Evolutionary conservation across 148 eudicot genomes (phyloP).

Genomic region (Salicornia ramosissima): DNA sequence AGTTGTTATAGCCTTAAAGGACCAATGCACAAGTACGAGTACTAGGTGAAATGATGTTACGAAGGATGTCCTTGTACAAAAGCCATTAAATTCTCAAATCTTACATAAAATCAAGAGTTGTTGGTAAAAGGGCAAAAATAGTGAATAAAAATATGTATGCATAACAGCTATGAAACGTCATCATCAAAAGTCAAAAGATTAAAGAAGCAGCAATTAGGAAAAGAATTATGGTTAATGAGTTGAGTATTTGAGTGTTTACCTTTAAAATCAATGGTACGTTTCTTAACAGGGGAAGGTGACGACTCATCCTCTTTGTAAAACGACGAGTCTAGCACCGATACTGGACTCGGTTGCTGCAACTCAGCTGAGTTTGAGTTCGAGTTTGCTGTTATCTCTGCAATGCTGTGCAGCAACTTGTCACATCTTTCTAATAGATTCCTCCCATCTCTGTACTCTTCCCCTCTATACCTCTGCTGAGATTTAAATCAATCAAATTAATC

Average conservation of each 20-base stretch:
- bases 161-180: constrained; percentile 21
- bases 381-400: constrained; percentile 59
- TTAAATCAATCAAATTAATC: not conserved
- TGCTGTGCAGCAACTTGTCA: constrained; percentile 68
- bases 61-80: not conserved
- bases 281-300: constrained; percentile 91
- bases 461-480: constrained; percentile 62
- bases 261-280: constrained; percentile 75
- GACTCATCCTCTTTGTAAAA: constrained; percentile 78
- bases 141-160: not conserved
- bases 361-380: constrained; percentile 39
- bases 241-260: constrained; percentile 39
- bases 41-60: not conserved
- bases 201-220: not conserved
- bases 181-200: constrained; percentile 21
- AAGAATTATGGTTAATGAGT: not conserved
- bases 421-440: constrained; percentile 71
- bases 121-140: not conserved
- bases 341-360: constrained; percentile 85
- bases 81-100: not conserved
- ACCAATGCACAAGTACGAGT: not conserved
- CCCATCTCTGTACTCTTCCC: constrained; percentile 62
- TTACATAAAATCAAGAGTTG: constrained; percentile 9
- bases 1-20: not conserved
- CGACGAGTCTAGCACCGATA: constrained; percentile 90